Evolutionary conservation across 768 basidiomycete genomes (phyloP), one percentile per base, ranked within the genome.

Genomic region (Hirschioporus abietinus): DNA sequence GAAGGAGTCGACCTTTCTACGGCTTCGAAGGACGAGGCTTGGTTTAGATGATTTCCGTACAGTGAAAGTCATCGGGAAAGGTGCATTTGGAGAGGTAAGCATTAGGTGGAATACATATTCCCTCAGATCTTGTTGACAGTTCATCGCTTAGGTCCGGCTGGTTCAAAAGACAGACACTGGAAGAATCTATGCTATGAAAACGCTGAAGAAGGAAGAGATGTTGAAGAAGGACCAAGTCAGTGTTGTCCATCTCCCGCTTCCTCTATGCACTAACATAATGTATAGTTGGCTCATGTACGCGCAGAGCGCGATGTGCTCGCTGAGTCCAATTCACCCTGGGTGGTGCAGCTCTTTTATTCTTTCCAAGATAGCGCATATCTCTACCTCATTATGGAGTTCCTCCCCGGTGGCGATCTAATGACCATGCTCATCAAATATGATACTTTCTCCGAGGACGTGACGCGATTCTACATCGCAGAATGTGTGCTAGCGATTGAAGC

Each of bases 371-470:
- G 91, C 1, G 81, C 89, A 64, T 94, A 91, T 71, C 85, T 99
- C 26, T 99, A 99, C 79, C 83, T 99, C 65, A 92, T 99, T 81
- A 99, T 99, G 97, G 97, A 99, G 79, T 99, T 96, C 78, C 83
- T 99, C 60, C 96, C 96, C 65, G 97, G 97, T 60, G 97, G 97
- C 35, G 97, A 99, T 76, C 82, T 99, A 68, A 98, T 99, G 97
- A 97, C 96, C 4, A 99, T 99, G 96, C 83, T 98, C 66, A 98
- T 99, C 83, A 98, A 99, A 78, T 98, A 99, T 78, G 97, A 98
- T 75, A 97, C 96, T 0, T 99, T 99, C 78, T 93, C 93, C 0
- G 96, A 99, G 78, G 97, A 99, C 72, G 96, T 99, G 17, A 95
- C 95, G 66, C 86, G 96, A 64, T 99, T 99, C 77, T 99, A 99